Base-by-base conservation (phyloP, 78 protist genomes). In the Corallochytrium limacisporum region DNA sequence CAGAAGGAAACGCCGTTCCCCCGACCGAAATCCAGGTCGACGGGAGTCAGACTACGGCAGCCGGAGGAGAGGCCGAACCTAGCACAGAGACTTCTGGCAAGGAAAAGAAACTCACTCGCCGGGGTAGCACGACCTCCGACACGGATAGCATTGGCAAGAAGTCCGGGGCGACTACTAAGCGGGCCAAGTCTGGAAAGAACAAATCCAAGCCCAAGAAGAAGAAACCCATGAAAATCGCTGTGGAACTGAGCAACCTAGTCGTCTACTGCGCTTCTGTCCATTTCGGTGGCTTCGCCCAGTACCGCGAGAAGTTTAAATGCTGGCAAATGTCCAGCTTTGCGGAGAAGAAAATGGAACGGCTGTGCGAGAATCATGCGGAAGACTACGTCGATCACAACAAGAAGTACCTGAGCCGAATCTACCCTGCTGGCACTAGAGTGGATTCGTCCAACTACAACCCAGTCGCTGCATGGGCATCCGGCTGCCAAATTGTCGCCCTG, bases 341-440 rank as follows among this genome's bases (percentile, higher is more conserved):
- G 13, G 77, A 71, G 49, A 44, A 38, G 13, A 43, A 43, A 46
- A 26, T 53, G 20, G 3, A 24, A 26, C 31, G 37, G 48, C 3
- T 53, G 1, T 22, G 2, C 26, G 26, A n/a, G 16, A 20, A 70
- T n/a, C 20, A 33, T 4, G 22, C 37, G 24, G 9, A 26, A 16
- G 55, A 22, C 7, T 60, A 36, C 40, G 42, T 73, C 37, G 38
- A 24, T 20, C 37, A 67, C 55, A 72, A 75, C 43, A 63, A 36
- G 36, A 42, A 63, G 3, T 81, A 76, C 24, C 35, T 85, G 20
- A 29, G 73, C 29, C 72, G 94, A 35, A 75, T 65, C 32, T 89
- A 84, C 56, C 94, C 94, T 33, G 48, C 60, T 22, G 94, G 91
- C 18, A 68, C 67, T 4, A 75, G 94, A 28, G 55, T 89, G 72